A percentile compares a stretch with the other conserved stretches of the same genome.
Conservation (phyloP, 495 filamentous ascomycete genomes). For the Trichocladium antarcticum region DNA sequence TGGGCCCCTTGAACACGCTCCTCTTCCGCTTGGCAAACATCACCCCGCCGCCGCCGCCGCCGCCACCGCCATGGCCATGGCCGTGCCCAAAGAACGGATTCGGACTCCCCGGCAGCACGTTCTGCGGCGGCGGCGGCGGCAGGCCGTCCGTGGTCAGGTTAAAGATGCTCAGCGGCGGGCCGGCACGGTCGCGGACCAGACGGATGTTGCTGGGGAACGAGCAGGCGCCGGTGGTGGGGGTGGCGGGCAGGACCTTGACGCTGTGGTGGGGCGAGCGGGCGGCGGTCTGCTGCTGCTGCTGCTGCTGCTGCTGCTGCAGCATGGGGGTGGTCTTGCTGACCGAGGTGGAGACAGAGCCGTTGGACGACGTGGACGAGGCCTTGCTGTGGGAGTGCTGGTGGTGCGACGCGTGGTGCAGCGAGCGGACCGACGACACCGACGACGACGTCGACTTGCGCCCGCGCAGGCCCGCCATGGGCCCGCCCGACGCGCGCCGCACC, state of each 20-base stretch:
- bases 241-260: constrained; percentile 88
- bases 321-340: constrained; percentile 55
- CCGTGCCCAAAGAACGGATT: constrained; percentile 28
- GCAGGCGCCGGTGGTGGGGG: constrained; percentile 55
- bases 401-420: constrained; percentile 75
- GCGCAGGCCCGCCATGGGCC: constrained; percentile 47
- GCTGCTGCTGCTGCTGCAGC: constrained; percentile 18
- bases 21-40: constrained; percentile 86
- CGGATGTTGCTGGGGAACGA: constrained; percentile 78
- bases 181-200: constrained; percentile 52
- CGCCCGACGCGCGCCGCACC: constrained; percentile 61
- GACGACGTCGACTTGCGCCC: constrained; percentile 95
- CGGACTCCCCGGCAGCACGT: constrained; percentile 29
- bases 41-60: constrained; percentile 45
- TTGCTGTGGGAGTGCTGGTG: constrained; percentile 91
- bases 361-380: constrained; percentile 85
- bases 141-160: too few relatives aligned
- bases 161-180: constrained; percentile 36
- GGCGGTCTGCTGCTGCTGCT: constrained; percentile 12
- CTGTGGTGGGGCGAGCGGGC: constrained; percentile 74
- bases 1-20: constrained; percentile 81
- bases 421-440: constrained; percentile 84
- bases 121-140: constrained; percentile 24
- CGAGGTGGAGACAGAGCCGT: constrained; percentile 54
- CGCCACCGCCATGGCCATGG: constrained; percentile 11